A percentile compares a stretch with the other conserved stretches of the same genome.
Evolutionary conservation across 148 eudicot species (phyloP).

Genomic region (Pharnaceum exiguum): DNA sequence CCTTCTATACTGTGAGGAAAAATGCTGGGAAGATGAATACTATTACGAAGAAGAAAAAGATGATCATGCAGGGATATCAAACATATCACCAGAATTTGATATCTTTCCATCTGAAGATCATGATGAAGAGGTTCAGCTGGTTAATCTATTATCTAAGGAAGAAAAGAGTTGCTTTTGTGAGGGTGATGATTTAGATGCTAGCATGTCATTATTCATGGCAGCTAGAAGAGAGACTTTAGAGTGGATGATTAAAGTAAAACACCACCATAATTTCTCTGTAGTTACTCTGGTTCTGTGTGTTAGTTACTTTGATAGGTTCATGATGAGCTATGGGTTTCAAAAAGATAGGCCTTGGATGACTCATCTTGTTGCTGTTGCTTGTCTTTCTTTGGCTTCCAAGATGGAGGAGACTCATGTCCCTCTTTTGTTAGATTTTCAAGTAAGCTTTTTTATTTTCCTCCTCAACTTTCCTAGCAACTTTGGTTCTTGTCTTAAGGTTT

Average conservation of each 20-base stretch:
- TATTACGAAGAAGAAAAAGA: not conserved
- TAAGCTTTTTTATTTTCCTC: slow-evolving; percentile 23
- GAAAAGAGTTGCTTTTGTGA: slow-evolving; percentile 13
- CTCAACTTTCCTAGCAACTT: not conserved
- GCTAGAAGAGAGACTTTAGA: slow-evolving; percentile 46
- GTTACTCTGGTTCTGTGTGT: slow-evolving; percentile 53
- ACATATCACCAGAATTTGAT: not conserved
- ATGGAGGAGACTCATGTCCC: slow-evolving; percentile 73
- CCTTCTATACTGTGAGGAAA: slow-evolving; percentile 21
- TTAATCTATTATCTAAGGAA: slow-evolving; percentile 45
- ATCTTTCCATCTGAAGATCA: slow-evolving; percentile 5
- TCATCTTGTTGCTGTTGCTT: slow-evolving; percentile 75
- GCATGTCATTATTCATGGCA: slow-evolving; percentile 17
- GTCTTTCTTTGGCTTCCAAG: slow-evolving; percentile 81
- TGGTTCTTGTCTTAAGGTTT: not conserved
- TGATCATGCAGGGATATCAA: not conserved
- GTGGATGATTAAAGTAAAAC: slow-evolving; percentile 60
- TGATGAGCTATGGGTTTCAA: slow-evolving; percentile 38
- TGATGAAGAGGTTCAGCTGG: slow-evolving; percentile 36
- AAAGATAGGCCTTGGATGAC: slow-evolving; percentile 66
- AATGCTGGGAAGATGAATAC: not conserved
- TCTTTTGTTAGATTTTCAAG: slow-evolving; percentile 62
- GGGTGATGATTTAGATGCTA: slow-evolving; percentile 8
- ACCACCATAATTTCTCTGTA: slow-evolving; percentile 41
- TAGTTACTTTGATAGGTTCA: slow-evolving; percentile 63